Evolutionary conservation across 345 rosid genomes (phyloP).

Genomic region (Populus ilicifolia): DNA sequence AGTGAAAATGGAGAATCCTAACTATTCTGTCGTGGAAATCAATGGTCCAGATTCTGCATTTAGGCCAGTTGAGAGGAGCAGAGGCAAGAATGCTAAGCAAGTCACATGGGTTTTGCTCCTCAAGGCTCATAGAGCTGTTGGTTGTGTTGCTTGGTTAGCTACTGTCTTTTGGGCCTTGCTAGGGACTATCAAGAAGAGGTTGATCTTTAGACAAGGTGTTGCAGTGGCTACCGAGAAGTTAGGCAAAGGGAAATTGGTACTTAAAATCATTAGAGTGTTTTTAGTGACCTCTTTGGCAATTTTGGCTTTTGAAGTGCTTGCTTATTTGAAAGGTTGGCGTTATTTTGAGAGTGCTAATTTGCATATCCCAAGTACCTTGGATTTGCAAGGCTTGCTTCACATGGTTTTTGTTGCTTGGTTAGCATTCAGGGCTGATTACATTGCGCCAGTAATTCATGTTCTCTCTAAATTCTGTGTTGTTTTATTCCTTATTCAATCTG

Average conservation of each 20-base stretch:
- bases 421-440: conserved; percentile 53
- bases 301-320: conserved; percentile 64
- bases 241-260: conserved; percentile 62
- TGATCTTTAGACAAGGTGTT: conserved; percentile 58
- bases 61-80: conserved; percentile 68
- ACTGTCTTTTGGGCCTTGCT: conserved; percentile 73
- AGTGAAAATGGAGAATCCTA: conserved; percentile 85
- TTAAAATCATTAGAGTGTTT: conserved; percentile 50
- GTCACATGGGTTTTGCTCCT: conserved; percentile 92
- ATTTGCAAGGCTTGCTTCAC: conserved; percentile 63
- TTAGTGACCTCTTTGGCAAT: conserved; percentile 43
- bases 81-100: conserved; percentile 86
- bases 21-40: conserved; percentile 77
- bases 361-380: conserved; percentile 56
- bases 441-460: conserved; percentile 58
- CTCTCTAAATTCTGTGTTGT: conserved; percentile 66
- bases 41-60: conserved; percentile 85
- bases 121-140: conserved; percentile 83
- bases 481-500: conserved; percentile 69
- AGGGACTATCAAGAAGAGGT: conserved; percentile 64
- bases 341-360: conserved; percentile 58
- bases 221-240: conserved; percentile 50
- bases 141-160: conserved; percentile 75
- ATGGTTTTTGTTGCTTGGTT: conserved; percentile 61
- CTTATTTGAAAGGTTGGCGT: conserved; percentile 76